These are phyloP conservation scores for Lactarius indigo DNA, from an alignment of 768 basidiomycete species.

Conservation along the genomic window DNA sequence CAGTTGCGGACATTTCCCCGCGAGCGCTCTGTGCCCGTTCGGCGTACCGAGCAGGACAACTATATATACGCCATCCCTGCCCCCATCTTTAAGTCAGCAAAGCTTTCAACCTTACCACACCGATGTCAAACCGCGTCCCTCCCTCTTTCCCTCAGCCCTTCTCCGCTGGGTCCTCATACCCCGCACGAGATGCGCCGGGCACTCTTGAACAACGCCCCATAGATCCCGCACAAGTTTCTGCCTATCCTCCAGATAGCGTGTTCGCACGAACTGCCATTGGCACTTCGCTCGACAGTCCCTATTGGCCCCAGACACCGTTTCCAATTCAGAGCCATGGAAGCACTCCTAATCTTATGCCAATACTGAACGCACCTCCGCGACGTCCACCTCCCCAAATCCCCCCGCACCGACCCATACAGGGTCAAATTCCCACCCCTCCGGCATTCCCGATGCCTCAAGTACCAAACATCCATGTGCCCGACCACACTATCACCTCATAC, in stretches of 20 bases:
- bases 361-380: background rate
- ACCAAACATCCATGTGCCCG: background rate
- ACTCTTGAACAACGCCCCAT: no score
- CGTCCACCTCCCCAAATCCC: no score
- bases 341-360: background rate
- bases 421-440: background rate
- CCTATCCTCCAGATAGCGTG: background rate
- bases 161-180: no score
- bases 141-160: no score
- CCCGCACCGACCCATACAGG: background rate
- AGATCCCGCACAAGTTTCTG: no score
- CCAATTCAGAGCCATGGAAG: background rate
- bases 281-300: background rate
- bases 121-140: no score
- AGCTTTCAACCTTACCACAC: background rate
- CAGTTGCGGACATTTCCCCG: background rate
- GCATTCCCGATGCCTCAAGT: background rate
- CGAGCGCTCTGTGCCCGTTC: background rate
- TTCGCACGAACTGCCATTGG: background rate
- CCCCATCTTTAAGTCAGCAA: background rate
- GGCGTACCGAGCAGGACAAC: background rate
- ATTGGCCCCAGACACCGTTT: background rate
- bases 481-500: background rate
- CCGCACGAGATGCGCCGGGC: no score
- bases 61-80: background rate